Conservation (phyloP, 345 rosid genomes). For the Arabidopsis suecica region DNA sequence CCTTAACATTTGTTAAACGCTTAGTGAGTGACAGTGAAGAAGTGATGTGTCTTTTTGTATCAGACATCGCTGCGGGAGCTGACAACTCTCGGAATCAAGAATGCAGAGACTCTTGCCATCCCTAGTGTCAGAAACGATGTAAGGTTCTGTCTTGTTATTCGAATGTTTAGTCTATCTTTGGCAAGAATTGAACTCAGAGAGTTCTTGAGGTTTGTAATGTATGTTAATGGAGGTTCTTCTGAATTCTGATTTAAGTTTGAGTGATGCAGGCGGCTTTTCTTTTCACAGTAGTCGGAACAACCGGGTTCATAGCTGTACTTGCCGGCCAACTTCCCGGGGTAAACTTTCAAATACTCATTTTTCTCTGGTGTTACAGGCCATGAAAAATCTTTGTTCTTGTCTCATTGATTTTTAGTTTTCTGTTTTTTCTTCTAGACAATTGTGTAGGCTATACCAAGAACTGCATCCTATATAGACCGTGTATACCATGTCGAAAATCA, state of each 20-base stretch:
- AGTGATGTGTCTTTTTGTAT: background rate
- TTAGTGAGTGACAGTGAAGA: conserved; percentile 17
- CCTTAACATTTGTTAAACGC: background rate
- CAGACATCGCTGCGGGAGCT: conserved; percentile 90
- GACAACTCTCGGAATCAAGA: conserved; percentile 78
- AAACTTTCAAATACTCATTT: conserved; percentile 31
- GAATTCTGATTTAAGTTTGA: conserved; percentile 40
- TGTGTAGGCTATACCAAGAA: background rate
- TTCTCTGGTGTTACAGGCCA: conserved; percentile 8
- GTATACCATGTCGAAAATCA: background rate
- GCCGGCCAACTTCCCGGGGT: conserved; percentile 98
- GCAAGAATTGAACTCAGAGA: background rate
- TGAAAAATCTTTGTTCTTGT: background rate
- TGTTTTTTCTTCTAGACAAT: background rate
- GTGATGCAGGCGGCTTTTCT: conserved; percentile 94
- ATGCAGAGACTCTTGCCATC: conserved; percentile 90
- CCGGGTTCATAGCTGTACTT: conserved; percentile 75
- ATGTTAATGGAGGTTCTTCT: conserved; percentile 25
- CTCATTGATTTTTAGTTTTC: background rate
- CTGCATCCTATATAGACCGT: background rate
- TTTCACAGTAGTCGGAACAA: conserved; percentile 86
- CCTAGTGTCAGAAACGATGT: conserved; percentile 97
- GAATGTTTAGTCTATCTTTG: background rate
- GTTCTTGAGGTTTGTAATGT: conserved; percentile 8
- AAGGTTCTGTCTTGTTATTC: conserved; percentile 46